phyloP scores from a whole-genome alignment of 129 eudicot genomes.

The Helianthus tuberosus region DNA sequence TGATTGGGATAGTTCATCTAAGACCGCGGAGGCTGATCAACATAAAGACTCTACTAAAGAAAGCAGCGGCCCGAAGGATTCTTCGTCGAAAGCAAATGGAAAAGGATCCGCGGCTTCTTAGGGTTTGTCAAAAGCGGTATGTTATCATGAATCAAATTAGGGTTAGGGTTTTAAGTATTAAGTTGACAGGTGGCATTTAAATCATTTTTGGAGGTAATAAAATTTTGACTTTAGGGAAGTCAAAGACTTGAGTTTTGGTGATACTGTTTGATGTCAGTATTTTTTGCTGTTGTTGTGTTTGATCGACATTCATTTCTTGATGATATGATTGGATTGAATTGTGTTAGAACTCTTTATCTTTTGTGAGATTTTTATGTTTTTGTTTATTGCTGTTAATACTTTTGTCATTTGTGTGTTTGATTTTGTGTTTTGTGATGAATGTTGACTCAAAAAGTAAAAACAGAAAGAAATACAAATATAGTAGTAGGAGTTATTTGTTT shows the following conservation, averaged over 20 bases:
- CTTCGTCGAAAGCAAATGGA: not conserved
- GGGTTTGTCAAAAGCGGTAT: not conserved
- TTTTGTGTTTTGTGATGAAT: not conserved
- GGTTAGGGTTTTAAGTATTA: constrained; percentile 5
- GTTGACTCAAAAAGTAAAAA: constrained; percentile 9
- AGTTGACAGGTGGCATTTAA: constrained; percentile 1
- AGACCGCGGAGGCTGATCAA: too few relatives aligned
- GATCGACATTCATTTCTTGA: constrained; percentile 2
- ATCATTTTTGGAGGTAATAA: not conserved
- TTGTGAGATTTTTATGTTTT: not conserved
- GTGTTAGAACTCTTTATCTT: not conserved
- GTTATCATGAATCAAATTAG: constrained; percentile 9
- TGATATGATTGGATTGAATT: not conserved
- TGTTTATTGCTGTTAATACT: not conserved
- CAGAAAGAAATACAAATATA: not conserved
- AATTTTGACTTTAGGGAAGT: constrained; percentile 28
- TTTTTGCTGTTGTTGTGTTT: constrained; percentile 4
- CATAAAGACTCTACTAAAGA: not conserved
- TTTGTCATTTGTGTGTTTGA: too few relatives aligned
- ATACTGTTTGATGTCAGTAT: not conserved
- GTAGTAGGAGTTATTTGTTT: not conserved
- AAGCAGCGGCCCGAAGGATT: not conserved
- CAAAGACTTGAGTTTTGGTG: constrained; percentile 14
- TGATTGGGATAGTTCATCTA: not conserved
- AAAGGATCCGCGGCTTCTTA: constrained; percentile 8